Evolutionary conservation across 495 filamentous ascomycete species (phyloP), one percentile per base, ranked within the genome.

Genomic region (Aspergillus saccharolyticus): DNA sequence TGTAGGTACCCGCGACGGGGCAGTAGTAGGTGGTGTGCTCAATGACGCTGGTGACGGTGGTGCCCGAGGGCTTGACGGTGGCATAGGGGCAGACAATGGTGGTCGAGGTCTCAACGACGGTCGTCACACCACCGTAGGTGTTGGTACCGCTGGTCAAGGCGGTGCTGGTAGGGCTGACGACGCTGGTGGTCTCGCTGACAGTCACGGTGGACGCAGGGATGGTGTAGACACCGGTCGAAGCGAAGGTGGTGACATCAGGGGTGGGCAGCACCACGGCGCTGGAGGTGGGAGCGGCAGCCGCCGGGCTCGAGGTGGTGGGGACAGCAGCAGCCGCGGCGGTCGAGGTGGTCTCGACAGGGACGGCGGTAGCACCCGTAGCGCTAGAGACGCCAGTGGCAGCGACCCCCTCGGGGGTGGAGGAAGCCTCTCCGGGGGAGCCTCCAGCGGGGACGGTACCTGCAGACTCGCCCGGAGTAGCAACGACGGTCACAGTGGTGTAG

Each of bases 1-100:
- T 90, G 79, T 92, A 92, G 55, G 87, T 91, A 71, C 89, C 89
- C 68, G 89, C 78, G 44, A 76, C 76, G 63, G 89, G 87, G 86
- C 88, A 91, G 64, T 86, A 82, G 70, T 87, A 91, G 65, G 86
- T 88, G 64, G 85, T 88, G 63, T 80, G 85, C 73, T 80, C 79
- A 66, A 88, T 81, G 66, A 89, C 74, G 76, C 80, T 89, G 77
- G 84, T 89, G 45, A 80, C 82, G 42, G 85, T 84, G 63, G 79
- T 80, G 63, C 77, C 80, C 54, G 66, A 65, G 68, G 76, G 74
- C 67, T 82, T 86, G 65, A 85, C 83, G 53, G 85, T 86, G 60
- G 87, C 88, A 61, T 85, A 84, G 39, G 88, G 88, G 82, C 86
- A 90, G 62, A 81, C 80, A 44, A 91, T 77, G 19, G 86, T 88